Evolutionary conservation across 202 grass and related monocot genomes (phyloP), one percentile per base, ranked within the genome.

Genomic region (Schoenoplectus tabernaemontani): DNA sequence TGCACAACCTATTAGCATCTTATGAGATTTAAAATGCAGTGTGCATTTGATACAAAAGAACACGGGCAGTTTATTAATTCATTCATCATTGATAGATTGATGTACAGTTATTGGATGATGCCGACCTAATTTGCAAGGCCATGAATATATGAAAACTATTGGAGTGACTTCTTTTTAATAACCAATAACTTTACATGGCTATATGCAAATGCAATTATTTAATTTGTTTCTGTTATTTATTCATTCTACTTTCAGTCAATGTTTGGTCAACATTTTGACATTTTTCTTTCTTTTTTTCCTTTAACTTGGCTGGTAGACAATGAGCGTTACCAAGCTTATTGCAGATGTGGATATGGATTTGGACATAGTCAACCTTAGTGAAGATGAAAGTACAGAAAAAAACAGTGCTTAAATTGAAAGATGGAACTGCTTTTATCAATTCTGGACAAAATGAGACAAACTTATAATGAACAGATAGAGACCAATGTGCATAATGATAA

Each of bases 281-380:
- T 28, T 46, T 48, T 72, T 48, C 12, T 80, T 51, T 7, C 17
- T 33, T 47, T 11, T 33, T 46, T 42, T 76, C 16, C 56, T 28
- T 78, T 15, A 63, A 50, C 47, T 64, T 41, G 20, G 8, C 39
- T 44, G 1, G 57, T 30, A 36, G 42, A 34, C 13, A 65, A 66
- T 80, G 78, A 65, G 41, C 58, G 47, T 66, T 28, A 65, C 3
- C 42, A 64, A 50, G 7, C 8, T 80, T 19, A 20, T 80, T 11
- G 60, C 23, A 20, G 78, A 80, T 19, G 66, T 48, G 23, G 44
- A 53, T 65, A 66, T 64, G 58, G 42, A 80, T 80, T 53, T 54
- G 41, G 78, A 65, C 22, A 65, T 64, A 50, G 16, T 80, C 2
- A 42, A 80, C 30, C 38, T 80, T 9, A 48, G 22, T 80, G 78